Conservation (phyloP, 2,329 filamentous ascomycete genomes). For the Colletotrichum costaricense region DNA sequence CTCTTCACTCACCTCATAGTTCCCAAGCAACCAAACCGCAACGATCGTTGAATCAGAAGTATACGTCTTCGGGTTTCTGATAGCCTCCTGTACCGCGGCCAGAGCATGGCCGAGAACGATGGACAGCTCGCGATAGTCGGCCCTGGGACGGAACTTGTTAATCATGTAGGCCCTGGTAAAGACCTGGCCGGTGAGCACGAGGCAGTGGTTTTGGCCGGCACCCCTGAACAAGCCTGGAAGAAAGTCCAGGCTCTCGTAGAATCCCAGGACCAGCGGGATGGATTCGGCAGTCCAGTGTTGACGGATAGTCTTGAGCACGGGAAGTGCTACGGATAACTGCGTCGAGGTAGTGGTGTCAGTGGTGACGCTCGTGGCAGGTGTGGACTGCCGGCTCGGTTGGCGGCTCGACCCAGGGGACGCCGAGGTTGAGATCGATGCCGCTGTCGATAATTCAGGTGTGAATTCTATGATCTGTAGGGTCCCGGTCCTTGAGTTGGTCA, state of each 20-base stretch:
- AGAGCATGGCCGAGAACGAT: constrained; percentile 50
- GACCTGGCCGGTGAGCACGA: constrained; percentile 53
- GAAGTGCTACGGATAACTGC: neutral
- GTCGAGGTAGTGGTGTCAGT: neutral
- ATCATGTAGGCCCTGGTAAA: constrained; percentile 53
- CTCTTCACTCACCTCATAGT: constrained; percentile 48
- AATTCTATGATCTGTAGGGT: constrained; percentile 9
- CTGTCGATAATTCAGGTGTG: neutral
- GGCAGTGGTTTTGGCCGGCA: constrained; percentile 44
- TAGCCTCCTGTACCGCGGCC: constrained; percentile 50
- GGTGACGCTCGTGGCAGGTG: neutral
- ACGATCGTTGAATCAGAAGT: constrained; percentile 48
- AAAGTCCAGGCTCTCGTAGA: constrained; percentile 50
- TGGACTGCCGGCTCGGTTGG: neutral
- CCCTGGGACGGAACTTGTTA: constrained; percentile 47
- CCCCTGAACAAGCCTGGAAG: constrained; percentile 44
- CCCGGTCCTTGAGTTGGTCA: neutral
- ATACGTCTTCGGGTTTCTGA: constrained; percentile 43
- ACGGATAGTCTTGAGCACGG: constrained; percentile 35
- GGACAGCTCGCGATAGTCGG: constrained; percentile 46
- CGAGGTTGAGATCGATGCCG: neutral
- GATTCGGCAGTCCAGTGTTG: constrained; percentile 54
- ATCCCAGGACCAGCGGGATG: constrained; percentile 51
- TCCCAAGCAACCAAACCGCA: constrained; percentile 53
- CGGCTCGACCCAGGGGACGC: constrained; percentile 15